A percentile compares a stretch with the other conserved stretches of the same genome.
Conservation (phyloP, 2,329 filamentous ascomycete species). For the Colletotrichum sp. region DNA sequence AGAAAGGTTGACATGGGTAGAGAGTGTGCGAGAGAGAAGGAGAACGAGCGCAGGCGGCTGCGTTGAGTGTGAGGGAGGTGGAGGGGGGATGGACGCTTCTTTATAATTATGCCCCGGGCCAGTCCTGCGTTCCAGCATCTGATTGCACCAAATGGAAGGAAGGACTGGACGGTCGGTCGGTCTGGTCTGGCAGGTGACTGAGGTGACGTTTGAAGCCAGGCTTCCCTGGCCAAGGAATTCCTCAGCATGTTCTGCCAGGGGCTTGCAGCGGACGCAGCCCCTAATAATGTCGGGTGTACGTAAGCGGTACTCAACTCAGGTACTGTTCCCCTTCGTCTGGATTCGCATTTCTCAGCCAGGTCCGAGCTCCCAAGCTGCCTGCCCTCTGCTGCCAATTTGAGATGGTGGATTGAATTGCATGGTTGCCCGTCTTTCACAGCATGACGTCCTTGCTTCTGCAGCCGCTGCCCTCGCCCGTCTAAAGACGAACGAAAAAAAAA, state of each 20-base stretch:
- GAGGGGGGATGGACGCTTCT: background rate
- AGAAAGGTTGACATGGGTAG: background rate
- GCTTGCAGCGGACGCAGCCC: background rate
- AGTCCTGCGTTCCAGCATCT: background rate
- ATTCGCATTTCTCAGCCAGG: background rate
- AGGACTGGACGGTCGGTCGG: background rate
- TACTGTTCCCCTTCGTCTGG: background rate
- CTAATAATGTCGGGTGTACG: background rate
- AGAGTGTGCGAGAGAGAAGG: background rate
- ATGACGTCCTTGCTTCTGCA: conserved; percentile 9
- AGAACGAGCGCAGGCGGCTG: background rate
- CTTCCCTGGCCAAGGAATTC: background rate
- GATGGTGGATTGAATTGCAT: background rate
- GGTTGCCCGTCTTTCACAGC: background rate
- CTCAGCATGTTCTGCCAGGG: background rate
- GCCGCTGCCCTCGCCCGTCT: background rate
- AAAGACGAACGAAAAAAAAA: background rate
- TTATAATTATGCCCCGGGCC: background rate
- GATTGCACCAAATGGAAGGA: background rate
- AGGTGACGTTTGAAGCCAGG: background rate
- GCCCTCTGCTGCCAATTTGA: background rate
- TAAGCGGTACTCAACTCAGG: background rate
- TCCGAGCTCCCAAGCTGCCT: background rate
- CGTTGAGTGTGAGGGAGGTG: too few relatives aligned
- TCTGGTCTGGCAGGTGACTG: background rate